A percentile compares a stretch with the other conserved stretches of the same genome.
Evolutionary conservation across 2,329 filamentous ascomycete species (phyloP).

Genomic region (Colletotrichum plurivorum): DNA sequence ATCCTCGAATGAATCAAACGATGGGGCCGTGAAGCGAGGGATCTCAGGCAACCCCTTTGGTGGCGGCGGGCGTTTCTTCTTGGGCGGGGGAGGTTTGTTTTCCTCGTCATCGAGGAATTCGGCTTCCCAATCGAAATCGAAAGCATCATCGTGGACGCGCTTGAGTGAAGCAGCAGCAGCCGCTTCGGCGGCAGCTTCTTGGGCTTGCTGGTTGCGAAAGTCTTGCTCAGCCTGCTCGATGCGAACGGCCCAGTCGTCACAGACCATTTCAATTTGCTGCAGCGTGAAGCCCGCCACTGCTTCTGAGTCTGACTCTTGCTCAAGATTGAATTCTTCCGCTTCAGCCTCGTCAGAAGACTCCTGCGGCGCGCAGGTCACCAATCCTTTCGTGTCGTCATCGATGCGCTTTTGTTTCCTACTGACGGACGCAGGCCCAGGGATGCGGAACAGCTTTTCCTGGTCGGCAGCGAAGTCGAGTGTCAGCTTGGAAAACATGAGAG

Average conservation of each 20-base stretch:
- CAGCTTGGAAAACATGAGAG: constrained; percentile 88
- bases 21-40: constrained; percentile 74
- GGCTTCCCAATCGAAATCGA: constrained; percentile 74
- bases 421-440: constrained; percentile 72
- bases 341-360: constrained; percentile 58
- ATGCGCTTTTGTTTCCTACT: constrained; percentile 70
- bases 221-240: constrained; percentile 64
- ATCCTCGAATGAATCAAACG: constrained; percentile 85
- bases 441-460: constrained; percentile 87
- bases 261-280: constrained; percentile 87
- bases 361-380: constrained; percentile 60
- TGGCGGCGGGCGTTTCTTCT: constrained; percentile 78
- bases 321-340: constrained; percentile 61
- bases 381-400: constrained; percentile 63
- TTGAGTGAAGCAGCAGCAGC: constrained; percentile 42
- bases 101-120: constrained; percentile 70
- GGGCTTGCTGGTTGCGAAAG: constrained; percentile 50
- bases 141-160: constrained; percentile 41
- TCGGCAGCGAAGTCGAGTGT: constrained; percentile 89
- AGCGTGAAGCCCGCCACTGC: constrained; percentile 81
- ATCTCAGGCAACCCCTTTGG: constrained; percentile 72
- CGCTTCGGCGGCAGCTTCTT: constrained; percentile 45
- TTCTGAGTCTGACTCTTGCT: constrained; percentile 71
- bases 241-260: constrained; percentile 85
- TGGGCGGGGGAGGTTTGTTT: constrained; percentile 58